A percentile compares a stretch with the other conserved stretches of the same genome.
phyloP scores from a whole-genome alignment of 2,329 filamentous ascomycete species.

The Pseudocercospora cruenta region DNA sequence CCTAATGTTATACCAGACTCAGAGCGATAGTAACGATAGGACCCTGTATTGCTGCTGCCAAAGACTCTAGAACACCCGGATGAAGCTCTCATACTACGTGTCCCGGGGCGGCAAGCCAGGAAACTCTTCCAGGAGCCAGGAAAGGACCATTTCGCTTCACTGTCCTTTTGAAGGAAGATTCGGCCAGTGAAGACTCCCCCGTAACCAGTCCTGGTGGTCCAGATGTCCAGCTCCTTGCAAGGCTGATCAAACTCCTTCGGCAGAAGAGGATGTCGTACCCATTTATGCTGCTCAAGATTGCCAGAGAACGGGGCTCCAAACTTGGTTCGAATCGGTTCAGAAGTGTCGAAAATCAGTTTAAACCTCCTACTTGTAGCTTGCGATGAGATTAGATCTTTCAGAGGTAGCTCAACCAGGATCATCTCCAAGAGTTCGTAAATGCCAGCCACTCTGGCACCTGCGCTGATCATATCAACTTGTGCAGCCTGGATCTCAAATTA shows the following conservation, averaged over 20 bases:
- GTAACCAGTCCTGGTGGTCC: slow-evolving; percentile 6
- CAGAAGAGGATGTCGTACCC: slow-evolving; percentile 15
- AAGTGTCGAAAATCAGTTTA: slow-evolving; percentile 15
- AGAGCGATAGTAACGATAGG: slow-evolving; percentile 14
- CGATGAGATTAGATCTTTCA: slow-evolving; percentile 8
- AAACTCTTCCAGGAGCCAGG: slow-evolving; percentile 15
- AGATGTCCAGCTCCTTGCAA: slow-evolving; percentile 14
- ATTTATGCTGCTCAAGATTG: slow-evolving; percentile 4
- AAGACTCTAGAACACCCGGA: slow-evolving; percentile 19
- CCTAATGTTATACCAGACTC: slow-evolving; percentile 12
- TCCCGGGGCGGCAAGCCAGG: slow-evolving; percentile 15
- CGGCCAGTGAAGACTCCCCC: slow-evolving; percentile 13
- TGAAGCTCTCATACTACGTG: slow-evolving; percentile 20
- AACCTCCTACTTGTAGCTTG: slow-evolving; percentile 10
- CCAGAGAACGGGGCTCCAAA: slow-evolving; percentile 14
- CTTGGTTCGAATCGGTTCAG: slow-evolving; percentile 11
- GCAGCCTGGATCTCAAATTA: background rate
- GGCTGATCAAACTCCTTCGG: background rate
- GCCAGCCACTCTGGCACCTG: slow-evolving; percentile 14
- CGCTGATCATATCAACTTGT: background rate
- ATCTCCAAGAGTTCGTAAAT: slow-evolving; percentile 24
- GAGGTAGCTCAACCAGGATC: slow-evolving; percentile 17
- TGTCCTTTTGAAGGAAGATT: slow-evolving; percentile 5
- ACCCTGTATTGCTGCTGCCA: slow-evolving; percentile 14
- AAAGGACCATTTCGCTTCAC: slow-evolving; percentile 8